A percentile compares a stretch with the other conserved stretches of the same genome.
Evolutionary conservation across 2,329 filamentous ascomycete genomes (phyloP).

Genomic region (Aspergillus hiratsukae): DNA sequence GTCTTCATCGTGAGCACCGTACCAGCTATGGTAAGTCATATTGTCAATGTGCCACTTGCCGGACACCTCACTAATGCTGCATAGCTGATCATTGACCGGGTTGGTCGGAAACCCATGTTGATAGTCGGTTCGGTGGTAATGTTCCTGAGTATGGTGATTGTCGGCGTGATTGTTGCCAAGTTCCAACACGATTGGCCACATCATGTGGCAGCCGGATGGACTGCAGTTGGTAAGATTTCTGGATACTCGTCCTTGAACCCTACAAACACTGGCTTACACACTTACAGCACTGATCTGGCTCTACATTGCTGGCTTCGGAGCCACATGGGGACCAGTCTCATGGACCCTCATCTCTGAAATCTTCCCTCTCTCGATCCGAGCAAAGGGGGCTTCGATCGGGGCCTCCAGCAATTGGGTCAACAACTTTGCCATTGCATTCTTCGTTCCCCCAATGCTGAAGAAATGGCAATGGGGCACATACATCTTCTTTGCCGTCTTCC

Average conservation of each 20-base stretch:
- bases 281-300: slow-evolving; percentile 23
- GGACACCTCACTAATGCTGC: background rate
- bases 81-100: slow-evolving; percentile 24
- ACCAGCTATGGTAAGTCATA: slow-evolving; percentile 28
- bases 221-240: slow-evolving; percentile 19
- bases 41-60: background rate
- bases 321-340: slow-evolving; percentile 25
- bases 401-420: slow-evolving; percentile 29
- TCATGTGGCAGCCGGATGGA: slow-evolving; percentile 25
- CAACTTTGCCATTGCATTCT: slow-evolving; percentile 28
- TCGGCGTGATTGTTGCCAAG: slow-evolving; percentile 24
- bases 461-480: slow-evolving; percentile 25
- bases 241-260: too few species aligned
- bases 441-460: slow-evolving; percentile 24
- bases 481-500: slow-evolving; percentile 27
- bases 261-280: background rate
- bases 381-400: slow-evolving; percentile 26
- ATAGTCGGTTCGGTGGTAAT: slow-evolving; percentile 21
- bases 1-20: slow-evolving; percentile 30
- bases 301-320: slow-evolving; percentile 22
- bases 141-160: slow-evolving; percentile 22
- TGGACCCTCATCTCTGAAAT: slow-evolving; percentile 27
- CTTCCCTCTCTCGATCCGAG: slow-evolving; percentile 25
- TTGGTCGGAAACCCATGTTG: slow-evolving; percentile 28
- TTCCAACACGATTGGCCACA: slow-evolving; percentile 25